phyloP scores from a whole-genome alignment of 768 basidiomycete species.

The Sporobolomyces phaffii region DNA sequence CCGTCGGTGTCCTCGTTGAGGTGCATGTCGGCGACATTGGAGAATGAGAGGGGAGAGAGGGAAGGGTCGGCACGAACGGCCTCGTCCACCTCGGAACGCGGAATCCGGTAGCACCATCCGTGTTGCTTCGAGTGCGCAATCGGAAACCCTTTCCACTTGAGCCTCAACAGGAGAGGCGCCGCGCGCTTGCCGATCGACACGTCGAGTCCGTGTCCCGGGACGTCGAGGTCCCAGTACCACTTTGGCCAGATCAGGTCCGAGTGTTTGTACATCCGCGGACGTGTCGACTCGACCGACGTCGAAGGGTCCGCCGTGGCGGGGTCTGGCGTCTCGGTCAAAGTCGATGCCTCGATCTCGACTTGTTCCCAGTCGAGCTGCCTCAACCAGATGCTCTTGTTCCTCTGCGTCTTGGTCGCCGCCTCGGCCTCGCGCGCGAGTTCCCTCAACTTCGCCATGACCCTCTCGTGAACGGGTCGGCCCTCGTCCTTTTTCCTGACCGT shows the following conservation, averaged over 20 bases:
- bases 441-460: slow-evolving; percentile 50
- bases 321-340: too few species aligned
- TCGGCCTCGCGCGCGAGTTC: slow-evolving; percentile 39
- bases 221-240: slow-evolving; percentile 84
- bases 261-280: not conserved
- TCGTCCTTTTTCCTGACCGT: slow-evolving; percentile 53
- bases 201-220: slow-evolving; percentile 63
- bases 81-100: slow-evolving; percentile 41
- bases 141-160: slow-evolving; percentile 83
- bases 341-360: not conserved
- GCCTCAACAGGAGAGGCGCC: slow-evolving; percentile 72
- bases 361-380: slow-evolving; percentile 63
- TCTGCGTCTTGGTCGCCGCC: not conserved
- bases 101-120: slow-evolving; percentile 86
- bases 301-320: not conserved
- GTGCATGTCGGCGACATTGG: slow-evolving; percentile 58
- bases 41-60: slow-evolving; percentile 55
- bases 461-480: slow-evolving; percentile 45
- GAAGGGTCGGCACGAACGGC: slow-evolving; percentile 49
- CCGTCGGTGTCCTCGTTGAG: slow-evolving; percentile 54
- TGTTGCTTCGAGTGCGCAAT: slow-evolving; percentile 77
- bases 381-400: slow-evolving; percentile 49
- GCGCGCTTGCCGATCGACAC: slow-evolving; percentile 75
- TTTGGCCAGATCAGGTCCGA: slow-evolving; percentile 64
- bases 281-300: not conserved